These are phyloP conservation scores for Aspergillus ustus DNA, from an alignment of 2,329 filamentous ascomycete species.

Conservation along the genomic window DNA sequence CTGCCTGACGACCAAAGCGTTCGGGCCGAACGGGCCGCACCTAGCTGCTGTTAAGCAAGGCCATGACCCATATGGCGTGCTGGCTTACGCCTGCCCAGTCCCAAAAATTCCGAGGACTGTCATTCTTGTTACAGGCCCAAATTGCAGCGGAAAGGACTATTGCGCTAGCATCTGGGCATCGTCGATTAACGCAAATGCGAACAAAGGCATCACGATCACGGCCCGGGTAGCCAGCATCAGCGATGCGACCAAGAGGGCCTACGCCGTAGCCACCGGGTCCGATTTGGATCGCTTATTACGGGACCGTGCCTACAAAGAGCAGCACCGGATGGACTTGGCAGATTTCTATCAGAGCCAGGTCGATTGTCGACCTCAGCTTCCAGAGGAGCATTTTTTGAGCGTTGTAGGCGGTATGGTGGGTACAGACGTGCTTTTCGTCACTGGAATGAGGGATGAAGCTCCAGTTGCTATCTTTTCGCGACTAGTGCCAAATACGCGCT, in stretches of 20 bases:
- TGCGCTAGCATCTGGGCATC: slow-evolving; percentile 60
- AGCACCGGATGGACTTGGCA: slow-evolving; percentile 59
- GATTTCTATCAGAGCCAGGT: slow-evolving; percentile 57
- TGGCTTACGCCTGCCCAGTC: slow-evolving; percentile 62
- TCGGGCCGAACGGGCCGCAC: slow-evolving; percentile 59
- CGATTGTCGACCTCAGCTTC: slow-evolving; percentile 50
- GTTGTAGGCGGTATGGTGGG: slow-evolving; percentile 48
- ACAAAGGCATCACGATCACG: slow-evolving; percentile 37
- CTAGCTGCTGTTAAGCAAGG: slow-evolving; percentile 57
- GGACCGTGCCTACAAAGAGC: slow-evolving; percentile 66
- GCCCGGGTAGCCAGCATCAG: slow-evolving; percentile 61
- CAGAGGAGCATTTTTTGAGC: slow-evolving; percentile 43
- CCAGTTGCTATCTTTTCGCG: slow-evolving; percentile 60
- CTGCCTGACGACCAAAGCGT: slow-evolving; percentile 57
- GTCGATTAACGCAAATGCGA: slow-evolving; percentile 34
- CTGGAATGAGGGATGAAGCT: slow-evolving; percentile 65
- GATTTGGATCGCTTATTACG: slow-evolving; percentile 54
- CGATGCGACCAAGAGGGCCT: slow-evolving; percentile 61
- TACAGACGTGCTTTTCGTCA: slow-evolving; percentile 63
- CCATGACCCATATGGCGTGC: slow-evolving; percentile 56
- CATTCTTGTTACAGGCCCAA: slow-evolving; percentile 59
- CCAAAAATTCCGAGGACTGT: slow-evolving; percentile 50
- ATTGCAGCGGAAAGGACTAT: slow-evolving; percentile 64
- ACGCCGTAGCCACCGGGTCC: slow-evolving; percentile 55
- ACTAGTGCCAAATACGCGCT: slow-evolving; percentile 56